Evolutionary conservation across 140 eudicot genomes (phyloP).

Genomic region (Senecio squalidus): DNA sequence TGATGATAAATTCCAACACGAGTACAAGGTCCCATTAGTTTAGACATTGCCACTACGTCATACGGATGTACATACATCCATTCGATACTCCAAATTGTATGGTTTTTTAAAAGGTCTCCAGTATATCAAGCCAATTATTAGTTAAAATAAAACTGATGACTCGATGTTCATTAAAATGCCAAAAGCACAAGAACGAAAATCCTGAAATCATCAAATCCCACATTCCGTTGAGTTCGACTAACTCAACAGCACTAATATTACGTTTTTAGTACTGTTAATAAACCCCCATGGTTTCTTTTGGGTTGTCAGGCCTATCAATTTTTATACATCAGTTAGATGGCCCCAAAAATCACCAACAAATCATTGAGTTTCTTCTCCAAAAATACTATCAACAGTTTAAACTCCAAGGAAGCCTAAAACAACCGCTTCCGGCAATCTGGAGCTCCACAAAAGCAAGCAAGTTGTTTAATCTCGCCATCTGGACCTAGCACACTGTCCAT

Average conservation of each 20-base stretch:
- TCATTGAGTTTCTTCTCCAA: neutral
- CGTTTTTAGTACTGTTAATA: neutral
- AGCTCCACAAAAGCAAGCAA: constrained; percentile 81
- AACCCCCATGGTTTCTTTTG: neutral
- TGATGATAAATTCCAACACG: too few species aligned
- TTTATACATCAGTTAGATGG: neutral
- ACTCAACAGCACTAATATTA: neutral
- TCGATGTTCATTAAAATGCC: too few species aligned
- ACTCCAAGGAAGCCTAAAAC: constrained; percentile 21
- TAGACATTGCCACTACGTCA: too few species aligned
- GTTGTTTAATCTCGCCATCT: constrained; percentile 55
- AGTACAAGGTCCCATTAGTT: too few species aligned
- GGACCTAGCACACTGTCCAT: constrained; percentile 72
- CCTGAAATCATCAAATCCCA: too few species aligned
- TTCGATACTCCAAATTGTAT: too few species aligned
- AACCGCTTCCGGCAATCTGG: constrained; percentile 73
- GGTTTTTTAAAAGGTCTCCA: too few species aligned
- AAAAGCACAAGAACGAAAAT: too few species aligned
- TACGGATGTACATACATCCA: too few species aligned
- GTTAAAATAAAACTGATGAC: too few species aligned
- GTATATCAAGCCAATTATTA: too few species aligned
- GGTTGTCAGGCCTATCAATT: neutral
- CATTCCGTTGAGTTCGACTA: neutral
- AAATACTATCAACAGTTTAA: constrained; percentile 20
- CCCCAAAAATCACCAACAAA: neutral